Evolutionary conservation across 106 monocot genomes (phyloP).

Genomic region (Allium sativum): DNA sequence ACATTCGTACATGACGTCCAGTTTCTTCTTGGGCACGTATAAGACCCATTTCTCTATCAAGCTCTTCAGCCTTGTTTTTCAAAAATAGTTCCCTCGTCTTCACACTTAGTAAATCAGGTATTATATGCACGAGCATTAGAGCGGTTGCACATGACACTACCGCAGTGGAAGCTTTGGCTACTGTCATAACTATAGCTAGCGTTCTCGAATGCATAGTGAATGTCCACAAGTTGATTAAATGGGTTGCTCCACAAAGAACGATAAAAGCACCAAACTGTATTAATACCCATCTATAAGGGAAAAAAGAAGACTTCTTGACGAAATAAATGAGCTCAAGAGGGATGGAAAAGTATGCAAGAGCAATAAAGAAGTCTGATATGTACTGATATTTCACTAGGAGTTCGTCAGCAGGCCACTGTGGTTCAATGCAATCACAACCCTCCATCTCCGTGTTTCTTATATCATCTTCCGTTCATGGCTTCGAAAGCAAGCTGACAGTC

Average conservation of each 20-base stretch:
- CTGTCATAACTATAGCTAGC: slow-evolving; percentile 66
- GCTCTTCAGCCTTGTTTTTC: slow-evolving; percentile 78
- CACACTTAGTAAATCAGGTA: slow-evolving; percentile 79
- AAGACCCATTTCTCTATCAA: slow-evolving; percentile 73
- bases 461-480: too few relatives aligned
- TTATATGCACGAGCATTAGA: slow-evolving; percentile 83
- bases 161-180: slow-evolving; percentile 71
- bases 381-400: slow-evolving; percentile 85
- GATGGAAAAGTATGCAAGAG: slow-evolving; percentile 90
- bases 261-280: slow-evolving; percentile 93
- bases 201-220: slow-evolving; percentile 56
- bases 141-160: slow-evolving; percentile 83
- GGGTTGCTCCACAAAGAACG: slow-evolving; percentile 91
- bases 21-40: slow-evolving; percentile 88
- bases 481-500: too few relatives aligned
- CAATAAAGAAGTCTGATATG: slow-evolving; percentile 92
- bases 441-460: slow-evolving; percentile 37
- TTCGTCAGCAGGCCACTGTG: slow-evolving; percentile 62
- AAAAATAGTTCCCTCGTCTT: slow-evolving; percentile 74
- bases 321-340: slow-evolving; percentile 93
- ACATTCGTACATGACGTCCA: slow-evolving; percentile 83
- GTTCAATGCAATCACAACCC: slow-evolving; percentile 75
- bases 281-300: slow-evolving; percentile 89
- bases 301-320: slow-evolving; percentile 79
- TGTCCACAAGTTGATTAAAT: slow-evolving; percentile 87